Percentiles rank a stretch among this genome's conserved stretches.
Conservation (phyloP, 2,329 filamentous ascomycete species). For the Teratosphaeria zuluensis region DNA sequence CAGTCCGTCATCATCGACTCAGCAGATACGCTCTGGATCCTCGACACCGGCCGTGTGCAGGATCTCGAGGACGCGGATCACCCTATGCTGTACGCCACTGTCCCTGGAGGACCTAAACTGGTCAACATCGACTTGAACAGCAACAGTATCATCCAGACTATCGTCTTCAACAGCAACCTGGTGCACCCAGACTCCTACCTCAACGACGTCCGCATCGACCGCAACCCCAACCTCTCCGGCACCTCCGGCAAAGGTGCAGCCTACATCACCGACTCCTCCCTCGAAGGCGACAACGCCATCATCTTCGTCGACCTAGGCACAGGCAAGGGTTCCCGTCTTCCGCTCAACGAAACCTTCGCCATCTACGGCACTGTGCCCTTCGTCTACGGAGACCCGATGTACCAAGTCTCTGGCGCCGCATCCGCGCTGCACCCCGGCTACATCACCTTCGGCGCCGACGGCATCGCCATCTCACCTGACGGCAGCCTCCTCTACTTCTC, state of each 20-base stretch:
- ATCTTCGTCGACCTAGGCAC: conserved; percentile 42
- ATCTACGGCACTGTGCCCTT: conserved; percentile 37
- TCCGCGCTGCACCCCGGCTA: conserved; percentile 29
- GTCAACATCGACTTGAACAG: conserved; percentile 38
- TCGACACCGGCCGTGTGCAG: conserved; percentile 43
- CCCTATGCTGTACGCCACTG: conserved; percentile 32
- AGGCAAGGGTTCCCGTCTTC: conserved; percentile 41
- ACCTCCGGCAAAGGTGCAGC: conserved; percentile 37
- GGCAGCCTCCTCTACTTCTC: conserved; percentile 40
- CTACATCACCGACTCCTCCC: conserved; percentile 44
- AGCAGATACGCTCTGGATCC: conserved; percentile 42
- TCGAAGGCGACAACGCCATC: conserved; percentile 41
- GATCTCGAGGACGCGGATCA: conserved; percentile 28
- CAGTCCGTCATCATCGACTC: conserved; percentile 45
- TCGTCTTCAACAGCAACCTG: conserved; percentile 40
- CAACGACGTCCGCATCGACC: conserved; percentile 46
- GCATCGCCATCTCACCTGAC: conserved; percentile 42
- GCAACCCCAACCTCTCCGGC: conserved; percentile 31
- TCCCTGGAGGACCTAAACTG: conserved; percentile 43
- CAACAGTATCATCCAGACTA: conserved; percentile 40
- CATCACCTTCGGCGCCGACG: conserved; percentile 39
- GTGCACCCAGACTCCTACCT: conserved; percentile 42
- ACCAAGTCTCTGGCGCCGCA: conserved; percentile 33
- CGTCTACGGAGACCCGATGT: conserved; percentile 40
- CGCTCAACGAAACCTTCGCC: conserved; percentile 34